Evolutionary conservation across 2,329 filamentous ascomycete genomes (phyloP).

Genomic region (Biscogniauxia mediterranea): DNA sequence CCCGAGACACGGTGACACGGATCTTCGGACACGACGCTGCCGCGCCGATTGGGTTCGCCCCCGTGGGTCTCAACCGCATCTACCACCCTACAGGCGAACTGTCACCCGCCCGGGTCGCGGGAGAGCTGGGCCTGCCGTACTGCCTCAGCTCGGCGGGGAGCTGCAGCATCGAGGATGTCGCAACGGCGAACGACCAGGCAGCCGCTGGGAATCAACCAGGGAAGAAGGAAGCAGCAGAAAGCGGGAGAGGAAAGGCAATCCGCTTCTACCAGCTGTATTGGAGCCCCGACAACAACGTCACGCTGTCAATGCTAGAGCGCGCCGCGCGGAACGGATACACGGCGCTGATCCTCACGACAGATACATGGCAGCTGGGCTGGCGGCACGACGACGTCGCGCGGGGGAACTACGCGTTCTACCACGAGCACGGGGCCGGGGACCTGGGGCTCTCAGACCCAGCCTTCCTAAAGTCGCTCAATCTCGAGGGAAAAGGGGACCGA

Average conservation of each 20-base stretch:
- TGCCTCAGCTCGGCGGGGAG: constrained; percentile 58
- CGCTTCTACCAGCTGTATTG: constrained; percentile 65
- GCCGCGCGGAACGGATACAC: constrained; percentile 54
- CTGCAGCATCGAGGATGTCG: constrained; percentile 57
- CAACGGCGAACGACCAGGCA: constrained; percentile 50
- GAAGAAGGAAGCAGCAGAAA: constrained; percentile 7
- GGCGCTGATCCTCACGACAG: constrained; percentile 58
- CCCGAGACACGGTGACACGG: constrained; percentile 52
- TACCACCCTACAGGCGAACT: constrained; percentile 59
- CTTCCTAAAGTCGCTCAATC: constrained; percentile 55
- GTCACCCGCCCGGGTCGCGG: constrained; percentile 57
- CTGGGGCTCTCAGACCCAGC: constrained; percentile 59
- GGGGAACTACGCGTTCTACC: constrained; percentile 63
- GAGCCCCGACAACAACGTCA: constrained; percentile 61
- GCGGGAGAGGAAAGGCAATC: constrained; percentile 29
- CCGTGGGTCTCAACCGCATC: constrained; percentile 65
- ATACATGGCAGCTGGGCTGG: constrained; percentile 65
- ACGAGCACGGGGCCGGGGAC: constrained; percentile 54
- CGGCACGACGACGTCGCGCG: constrained; percentile 55
- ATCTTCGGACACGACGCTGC: constrained; percentile 60
- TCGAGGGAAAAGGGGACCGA: constrained; percentile 37
- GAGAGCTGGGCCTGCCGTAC: constrained; percentile 59
- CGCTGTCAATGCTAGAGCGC: constrained; percentile 53
- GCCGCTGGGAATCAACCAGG: constrained; percentile 3
- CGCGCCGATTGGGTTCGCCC: constrained; percentile 63